These are phyloP conservation scores for Heterobasidion occidentale DNA, from an alignment of 1,284 basidiomycete species.

Conservation along the genomic window DNA sequence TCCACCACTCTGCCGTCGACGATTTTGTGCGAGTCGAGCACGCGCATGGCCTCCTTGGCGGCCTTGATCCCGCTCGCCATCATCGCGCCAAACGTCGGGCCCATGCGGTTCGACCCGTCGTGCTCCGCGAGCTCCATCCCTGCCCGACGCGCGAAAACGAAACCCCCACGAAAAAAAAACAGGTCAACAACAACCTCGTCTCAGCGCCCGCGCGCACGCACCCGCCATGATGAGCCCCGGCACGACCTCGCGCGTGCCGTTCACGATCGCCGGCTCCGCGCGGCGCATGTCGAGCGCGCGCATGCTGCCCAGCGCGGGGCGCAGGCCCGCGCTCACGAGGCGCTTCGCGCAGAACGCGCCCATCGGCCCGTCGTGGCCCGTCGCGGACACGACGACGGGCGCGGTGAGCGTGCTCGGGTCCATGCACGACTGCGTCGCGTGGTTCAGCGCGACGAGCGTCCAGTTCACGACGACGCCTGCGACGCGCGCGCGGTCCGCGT, in stretches of 20 bases:
- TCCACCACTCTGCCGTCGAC: constrained; percentile 62
- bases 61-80: constrained; percentile 76
- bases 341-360: constrained; percentile 83
- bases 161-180: constrained; percentile 1
- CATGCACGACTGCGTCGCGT: constrained; percentile 82
- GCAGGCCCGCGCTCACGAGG: constrained; percentile 68
- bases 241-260: constrained; percentile 71
- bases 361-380: constrained; percentile 79
- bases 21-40: constrained; percentile 51
- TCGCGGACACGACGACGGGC: constrained; percentile 64
- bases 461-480: constrained; percentile 85
- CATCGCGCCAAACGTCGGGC: constrained; percentile 80
- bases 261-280: constrained; percentile 71
- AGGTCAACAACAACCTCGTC: not conserved
- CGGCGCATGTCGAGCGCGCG: constrained; percentile 72
- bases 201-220: constrained; percentile 19
- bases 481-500: constrained; percentile 54
- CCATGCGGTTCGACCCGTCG: constrained; percentile 78
- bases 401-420: constrained; percentile 82
- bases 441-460: constrained; percentile 77
- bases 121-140: constrained; percentile 85
- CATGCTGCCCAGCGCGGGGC: constrained; percentile 81
- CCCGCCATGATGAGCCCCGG: constrained; percentile 76
- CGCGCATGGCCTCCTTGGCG: constrained; percentile 64
- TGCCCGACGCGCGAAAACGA: constrained; percentile 13